Base-by-base conservation (phyloP, 352 stramenopile species). In the Phytophthora sp. region DNA sequence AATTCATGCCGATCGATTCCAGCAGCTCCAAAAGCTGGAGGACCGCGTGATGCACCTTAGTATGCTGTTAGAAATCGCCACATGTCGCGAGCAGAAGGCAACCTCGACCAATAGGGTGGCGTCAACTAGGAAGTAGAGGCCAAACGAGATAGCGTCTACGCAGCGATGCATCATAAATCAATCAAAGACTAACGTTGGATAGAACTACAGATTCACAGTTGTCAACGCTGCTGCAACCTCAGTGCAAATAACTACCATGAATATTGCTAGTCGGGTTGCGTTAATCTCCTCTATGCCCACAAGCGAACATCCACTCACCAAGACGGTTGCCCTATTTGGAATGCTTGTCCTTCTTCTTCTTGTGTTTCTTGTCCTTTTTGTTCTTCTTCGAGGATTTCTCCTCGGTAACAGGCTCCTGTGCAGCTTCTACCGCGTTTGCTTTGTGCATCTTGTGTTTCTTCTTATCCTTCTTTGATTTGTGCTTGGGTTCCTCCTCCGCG, bases 51-150 rank as follows among this genome's bases (percentile, higher is more conserved):
- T 83, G 58, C 76, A 90, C 56, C 55, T 93, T 50, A 89, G 79
- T 31, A 88, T 88, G 73, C 50, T 89, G 38, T 74, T 93, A 56
- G 84, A 93, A 61, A 79, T 93, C 16, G 84, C 81, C 18, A 86
- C 69, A 39, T 78, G 75, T 27, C 68, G 58, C 9, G 42, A 56
- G 29, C 35, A 52, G 33, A 73, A 71, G 36, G 6, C 51, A 33
- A 55, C 20, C 30, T 16, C 27, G 26, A 30, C 44, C 12, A 12
- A 29, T 27, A 12, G 46, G 7, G 26, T 31, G 41, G 57, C 50
- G 21, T 46, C 20, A 50, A 61, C 12, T 26, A 63, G 35, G 24
- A 71, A 59, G 56, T 69, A 61, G 18, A 9, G n/a, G 8, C 9
- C 15, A 38, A 38, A 30, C 46, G 8, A 38, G 12, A 13, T n/a